Conservation (phyloP, 345 rosid species). For the Linum tenue region DNA sequence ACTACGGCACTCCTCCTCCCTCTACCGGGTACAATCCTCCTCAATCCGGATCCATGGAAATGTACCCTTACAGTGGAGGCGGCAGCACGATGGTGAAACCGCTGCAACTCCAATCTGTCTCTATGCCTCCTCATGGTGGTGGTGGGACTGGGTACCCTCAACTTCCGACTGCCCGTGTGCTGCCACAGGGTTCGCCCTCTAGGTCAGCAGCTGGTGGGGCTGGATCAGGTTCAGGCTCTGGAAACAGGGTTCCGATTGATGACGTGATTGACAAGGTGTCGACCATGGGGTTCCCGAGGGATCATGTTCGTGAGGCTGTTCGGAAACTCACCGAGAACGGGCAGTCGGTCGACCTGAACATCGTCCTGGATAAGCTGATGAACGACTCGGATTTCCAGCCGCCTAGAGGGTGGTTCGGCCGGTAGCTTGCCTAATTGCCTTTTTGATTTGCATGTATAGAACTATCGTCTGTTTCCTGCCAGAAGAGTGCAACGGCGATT, state of each 20-base stretch:
- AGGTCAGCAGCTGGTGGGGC: constrained; percentile 47
- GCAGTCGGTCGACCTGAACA: constrained; percentile 76
- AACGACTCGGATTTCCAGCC: constrained; percentile 65
- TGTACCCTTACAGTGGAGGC: constrained; percentile 48
- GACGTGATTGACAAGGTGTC: constrained; percentile 75
- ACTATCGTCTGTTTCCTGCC: not conserved
- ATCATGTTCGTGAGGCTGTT: constrained; percentile 78
- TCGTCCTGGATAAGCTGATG: constrained; percentile 89
- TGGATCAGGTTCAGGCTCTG: constrained; percentile 47
- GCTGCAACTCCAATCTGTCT: constrained; percentile 31
- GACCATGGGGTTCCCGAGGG: constrained; percentile 86
- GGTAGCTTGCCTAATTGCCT: constrained; percentile 21
- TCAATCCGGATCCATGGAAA: constrained; percentile 38
- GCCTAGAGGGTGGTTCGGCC: constrained; percentile 69
- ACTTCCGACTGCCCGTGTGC: constrained; percentile 67
- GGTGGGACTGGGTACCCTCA: constrained; percentile 58
- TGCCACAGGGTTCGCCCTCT: constrained; percentile 65
- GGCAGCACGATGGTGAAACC: constrained; percentile 43
- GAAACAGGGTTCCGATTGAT: constrained; percentile 67
- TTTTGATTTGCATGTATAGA: not conserved
- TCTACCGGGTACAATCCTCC: constrained; percentile 44
- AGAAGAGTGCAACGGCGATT: not conserved
- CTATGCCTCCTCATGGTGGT: constrained; percentile 16
- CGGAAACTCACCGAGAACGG: constrained; percentile 72
- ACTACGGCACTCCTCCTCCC: constrained; percentile 39